A percentile compares a stretch with the other conserved stretches of the same genome.
Evolutionary conservation across 2,329 filamentous ascomycete genomes (phyloP).

Genomic region (Colletotrichum sp.): DNA sequence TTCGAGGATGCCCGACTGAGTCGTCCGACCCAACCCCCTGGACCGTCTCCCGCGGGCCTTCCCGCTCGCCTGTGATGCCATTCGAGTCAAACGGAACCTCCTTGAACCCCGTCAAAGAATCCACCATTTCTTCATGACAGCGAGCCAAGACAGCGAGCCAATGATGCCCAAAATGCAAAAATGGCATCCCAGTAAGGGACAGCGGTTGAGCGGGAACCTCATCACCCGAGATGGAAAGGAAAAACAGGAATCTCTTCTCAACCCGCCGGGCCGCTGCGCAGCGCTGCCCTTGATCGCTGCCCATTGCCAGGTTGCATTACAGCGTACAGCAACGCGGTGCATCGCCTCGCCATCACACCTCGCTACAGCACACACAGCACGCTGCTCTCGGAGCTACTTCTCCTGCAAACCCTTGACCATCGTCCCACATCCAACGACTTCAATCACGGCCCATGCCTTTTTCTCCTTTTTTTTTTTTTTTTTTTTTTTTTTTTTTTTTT

Average conservation of each 20-base stretch:
- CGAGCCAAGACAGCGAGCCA: background rate
- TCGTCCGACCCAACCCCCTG: background rate
- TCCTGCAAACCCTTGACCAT: background rate
- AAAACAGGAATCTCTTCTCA: background rate
- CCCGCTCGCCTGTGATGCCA: background rate
- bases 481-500: too few relatives aligned
- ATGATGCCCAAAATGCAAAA: background rate
- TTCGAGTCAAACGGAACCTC: background rate
- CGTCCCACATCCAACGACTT: background rate
- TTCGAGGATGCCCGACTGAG: background rate
- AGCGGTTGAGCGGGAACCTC: background rate
- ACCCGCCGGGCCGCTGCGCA: background rate
- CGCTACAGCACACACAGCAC: background rate
- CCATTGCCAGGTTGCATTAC: background rate
- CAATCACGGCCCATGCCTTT: background rate
- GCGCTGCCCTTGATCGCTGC: background rate
- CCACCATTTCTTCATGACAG: background rate
- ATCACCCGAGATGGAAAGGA: background rate
- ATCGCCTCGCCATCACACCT: background rate
- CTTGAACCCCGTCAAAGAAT: background rate
- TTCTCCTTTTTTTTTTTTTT: too few relatives aligned
- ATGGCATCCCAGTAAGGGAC: background rate
- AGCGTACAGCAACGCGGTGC: background rate
- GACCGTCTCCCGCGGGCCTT: constrained; percentile 2
- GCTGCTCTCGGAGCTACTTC: background rate